Evolutionary conservation across 1,139 yeast species (phyloP).

Genomic region (Pichia sp.): DNA sequence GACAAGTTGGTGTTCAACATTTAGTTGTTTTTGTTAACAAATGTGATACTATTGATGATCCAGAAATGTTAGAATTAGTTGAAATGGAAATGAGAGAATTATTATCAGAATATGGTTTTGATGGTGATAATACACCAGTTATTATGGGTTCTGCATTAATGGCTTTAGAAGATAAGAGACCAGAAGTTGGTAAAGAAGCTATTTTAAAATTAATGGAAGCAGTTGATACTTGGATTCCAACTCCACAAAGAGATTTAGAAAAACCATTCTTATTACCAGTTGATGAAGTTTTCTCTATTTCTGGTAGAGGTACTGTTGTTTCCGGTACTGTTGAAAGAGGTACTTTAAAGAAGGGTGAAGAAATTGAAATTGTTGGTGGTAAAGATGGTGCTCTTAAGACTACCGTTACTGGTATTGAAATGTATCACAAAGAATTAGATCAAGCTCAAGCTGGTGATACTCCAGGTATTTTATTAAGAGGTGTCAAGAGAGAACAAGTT

Average conservation of each 20-base stretch:
- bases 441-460: slow-evolving; percentile 98
- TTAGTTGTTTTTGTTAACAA: slow-evolving; percentile 97
- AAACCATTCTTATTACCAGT: slow-evolving; percentile 96
- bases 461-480: slow-evolving; percentile 96
- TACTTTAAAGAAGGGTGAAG: slow-evolving; percentile 94
- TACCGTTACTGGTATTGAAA: slow-evolving; percentile 96
- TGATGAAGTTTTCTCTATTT: slow-evolving; percentile 95
- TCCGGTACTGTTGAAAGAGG: slow-evolving; percentile 99
- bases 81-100: slow-evolving; percentile 99
- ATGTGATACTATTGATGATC: slow-evolving; percentile 96
- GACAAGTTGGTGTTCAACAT: slow-evolving; percentile 99
- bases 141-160: slow-evolving; percentile 98
- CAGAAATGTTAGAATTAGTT: slow-evolving; percentile 98
- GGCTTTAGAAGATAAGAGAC: slow-evolving; percentile 82
- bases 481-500: slow-evolving; percentile 95
- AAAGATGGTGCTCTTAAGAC: slow-evolving; percentile 84
- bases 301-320: slow-evolving; percentile 99
- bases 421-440: slow-evolving; percentile 98
- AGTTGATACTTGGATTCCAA: slow-evolving; percentile 91
- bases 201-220: slow-evolving; percentile 81
- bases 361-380: slow-evolving; percentile 92
- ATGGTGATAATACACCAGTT: slow-evolving; percentile 97
- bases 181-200: slow-evolving; percentile 89
- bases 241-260: slow-evolving; percentile 93
- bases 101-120: slow-evolving; percentile 84